Evolutionary conservation across 1,139 yeast genomes (phyloP).

Genomic region (Protomyces arabidopsidicola): DNA sequence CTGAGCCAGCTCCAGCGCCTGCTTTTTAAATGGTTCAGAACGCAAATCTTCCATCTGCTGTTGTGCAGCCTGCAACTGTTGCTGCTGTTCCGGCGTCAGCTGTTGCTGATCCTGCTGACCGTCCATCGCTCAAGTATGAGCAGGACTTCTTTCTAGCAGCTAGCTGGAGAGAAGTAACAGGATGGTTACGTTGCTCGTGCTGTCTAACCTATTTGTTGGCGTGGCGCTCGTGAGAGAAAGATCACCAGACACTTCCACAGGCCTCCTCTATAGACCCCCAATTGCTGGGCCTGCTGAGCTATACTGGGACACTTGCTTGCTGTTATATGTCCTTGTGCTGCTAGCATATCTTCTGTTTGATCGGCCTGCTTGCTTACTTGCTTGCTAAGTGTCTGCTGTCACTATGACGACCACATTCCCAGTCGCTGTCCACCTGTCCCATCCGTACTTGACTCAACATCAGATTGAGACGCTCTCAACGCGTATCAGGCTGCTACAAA

Average conservation of each 20-base stretch:
- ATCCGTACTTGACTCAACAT: constrained; percentile 22
- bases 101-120: constrained; percentile 41
- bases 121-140: too few species aligned
- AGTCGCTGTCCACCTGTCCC: constrained; percentile 26
- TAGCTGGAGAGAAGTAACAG: neutral
- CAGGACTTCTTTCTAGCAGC: too few species aligned
- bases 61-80: constrained; percentile 14
- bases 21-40: constrained; percentile 19
- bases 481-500: neutral
- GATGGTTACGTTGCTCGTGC: neutral
- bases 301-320: too few species aligned
- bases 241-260: too few species aligned
- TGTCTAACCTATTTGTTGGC: neutral
- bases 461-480: constrained; percentile 8
- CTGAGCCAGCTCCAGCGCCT: constrained; percentile 61
- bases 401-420: constrained; percentile 5
- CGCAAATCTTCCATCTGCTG: constrained; percentile 21
- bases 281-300: too few species aligned
- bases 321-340: too few species aligned
- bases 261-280: too few species aligned
- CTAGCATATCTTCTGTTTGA: too few species aligned
- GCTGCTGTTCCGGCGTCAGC: constrained; percentile 49
- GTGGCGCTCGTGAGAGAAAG: neutral
- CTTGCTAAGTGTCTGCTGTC: neutral
- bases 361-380: too few species aligned